A percentile compares a stretch with the other conserved stretches of the same genome.
Conservation (phyloP, 805 yeast species). For the Yamadazyma endophytica region DNA sequence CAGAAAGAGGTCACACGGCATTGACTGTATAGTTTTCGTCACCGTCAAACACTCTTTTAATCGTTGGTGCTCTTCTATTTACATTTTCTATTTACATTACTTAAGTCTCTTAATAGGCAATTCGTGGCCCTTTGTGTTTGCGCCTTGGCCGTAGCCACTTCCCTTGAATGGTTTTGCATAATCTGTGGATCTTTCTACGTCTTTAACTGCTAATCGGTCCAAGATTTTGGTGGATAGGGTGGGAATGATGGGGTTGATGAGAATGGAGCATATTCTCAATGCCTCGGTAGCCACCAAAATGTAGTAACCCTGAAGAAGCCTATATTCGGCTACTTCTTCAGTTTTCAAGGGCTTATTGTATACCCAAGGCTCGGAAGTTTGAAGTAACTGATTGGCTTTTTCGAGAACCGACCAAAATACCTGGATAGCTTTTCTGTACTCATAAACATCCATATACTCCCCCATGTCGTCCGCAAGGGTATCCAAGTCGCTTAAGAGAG, state of each 20-base stretch:
- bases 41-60: not conserved
- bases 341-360: constrained; percentile 24
- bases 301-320: constrained; percentile 39
- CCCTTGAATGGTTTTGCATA: constrained; percentile 57
- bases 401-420: constrained; percentile 58
- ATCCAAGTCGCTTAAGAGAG: too few relatives aligned
- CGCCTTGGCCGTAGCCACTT: constrained; percentile 52
- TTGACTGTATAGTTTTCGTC: too few relatives aligned
- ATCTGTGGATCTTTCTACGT: constrained; percentile 35
- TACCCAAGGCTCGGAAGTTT: constrained; percentile 74
- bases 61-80: not conserved
- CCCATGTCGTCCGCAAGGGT: constrained; percentile 39
- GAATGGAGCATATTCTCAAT: constrained; percentile 60
- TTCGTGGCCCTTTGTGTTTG: constrained; percentile 46
- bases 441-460: constrained; percentile 41
- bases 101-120: constrained; percentile 39
- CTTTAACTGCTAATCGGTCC: constrained; percentile 57
- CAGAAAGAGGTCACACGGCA: too few relatives aligned
- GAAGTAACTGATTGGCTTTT: constrained; percentile 63
- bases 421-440: constrained; percentile 52
- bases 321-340: constrained; percentile 13
- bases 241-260: constrained; percentile 75
- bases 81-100: constrained; percentile 1
- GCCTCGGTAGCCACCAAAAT: constrained; percentile 69
- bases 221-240: constrained; percentile 51